Evolutionary conservation across 139 green algal species (phyloP).

Genomic region (Coelastrella sp.): DNA sequence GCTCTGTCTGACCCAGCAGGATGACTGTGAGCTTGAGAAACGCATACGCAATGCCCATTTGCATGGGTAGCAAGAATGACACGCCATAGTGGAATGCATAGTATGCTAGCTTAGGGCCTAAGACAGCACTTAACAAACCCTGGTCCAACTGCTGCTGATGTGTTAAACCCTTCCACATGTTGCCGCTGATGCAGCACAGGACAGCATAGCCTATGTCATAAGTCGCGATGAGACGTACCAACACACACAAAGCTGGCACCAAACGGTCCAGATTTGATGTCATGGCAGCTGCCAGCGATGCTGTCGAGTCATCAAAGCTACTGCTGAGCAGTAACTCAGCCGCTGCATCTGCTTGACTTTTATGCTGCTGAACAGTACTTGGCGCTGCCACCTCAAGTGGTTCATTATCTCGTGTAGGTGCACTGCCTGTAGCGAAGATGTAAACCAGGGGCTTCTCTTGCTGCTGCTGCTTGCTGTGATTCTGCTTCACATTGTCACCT

Average conservation of each 20-base stretch:
- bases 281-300: background rate
- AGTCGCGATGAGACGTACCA: background rate
- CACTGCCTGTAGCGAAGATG: background rate
- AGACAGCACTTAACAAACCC: background rate
- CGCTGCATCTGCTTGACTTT: no score
- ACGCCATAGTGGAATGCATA: conserved; percentile 16
- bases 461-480: background rate
- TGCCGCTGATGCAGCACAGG: conserved; percentile 4
- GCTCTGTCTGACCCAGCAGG: background rate
- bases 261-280: background rate
- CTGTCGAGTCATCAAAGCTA: background rate
- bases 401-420: no score
- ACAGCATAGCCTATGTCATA: background rate
- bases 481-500: background rate
- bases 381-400: no score
- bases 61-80: background rate
- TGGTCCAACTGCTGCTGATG: background rate
- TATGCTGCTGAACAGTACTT: no score
- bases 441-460: background rate
- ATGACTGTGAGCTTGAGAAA: background rate
- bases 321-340: background rate
- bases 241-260: background rate
- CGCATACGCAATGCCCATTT: conserved; percentile 14
- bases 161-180: background rate
- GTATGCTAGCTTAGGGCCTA: background rate